Conservation (phyloP, 2,329 filamentous ascomycete species). For the Cercospora sp. region DNA sequence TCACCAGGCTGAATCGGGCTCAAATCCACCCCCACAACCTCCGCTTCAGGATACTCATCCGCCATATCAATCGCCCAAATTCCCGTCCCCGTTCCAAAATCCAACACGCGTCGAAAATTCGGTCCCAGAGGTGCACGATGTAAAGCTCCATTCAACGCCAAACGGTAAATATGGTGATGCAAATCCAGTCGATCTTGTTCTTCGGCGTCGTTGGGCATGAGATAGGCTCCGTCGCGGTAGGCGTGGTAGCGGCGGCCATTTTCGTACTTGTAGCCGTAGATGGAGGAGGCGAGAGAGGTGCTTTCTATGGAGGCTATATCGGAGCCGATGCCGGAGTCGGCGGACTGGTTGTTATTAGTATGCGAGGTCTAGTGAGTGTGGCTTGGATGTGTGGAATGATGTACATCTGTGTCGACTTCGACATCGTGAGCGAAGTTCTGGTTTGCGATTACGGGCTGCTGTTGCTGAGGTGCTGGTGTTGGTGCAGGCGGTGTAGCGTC, state of each 20-base stretch:
- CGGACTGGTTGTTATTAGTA: neutral
- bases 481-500: neutral
- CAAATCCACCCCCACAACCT: slow-evolving; percentile 33
- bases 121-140: slow-evolving; percentile 12
- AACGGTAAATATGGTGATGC: slow-evolving; percentile 24
- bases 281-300: slow-evolving; percentile 21
- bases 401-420: slow-evolving; percentile 19
- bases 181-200: slow-evolving; percentile 33
- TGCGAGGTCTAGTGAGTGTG: neutral
- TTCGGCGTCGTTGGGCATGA: slow-evolving; percentile 31
- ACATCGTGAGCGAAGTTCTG: slow-evolving; percentile 5
- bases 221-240: slow-evolving; percentile 27
- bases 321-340: slow-evolving; percentile 18
- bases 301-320: slow-evolving; percentile 17
- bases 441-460: slow-evolving; percentile 1
- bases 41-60: slow-evolving; percentile 28
- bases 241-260: slow-evolving; percentile 26
- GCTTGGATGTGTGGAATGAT: neutral
- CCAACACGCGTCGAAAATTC: slow-evolving; percentile 13
- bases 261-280: slow-evolving; percentile 23
- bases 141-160: slow-evolving; percentile 20
- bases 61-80: slow-evolving; percentile 41
- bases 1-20: slow-evolving; percentile 33
- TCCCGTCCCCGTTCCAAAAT: slow-evolving; percentile 30
- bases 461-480: neutral